Percentiles rank a stretch among this genome's conserved stretches.
These are phyloP conservation scores for Neurospora sp. DNA, from an alignment of 495 filamentous ascomycete species.

Conservation along the genomic window DNA sequence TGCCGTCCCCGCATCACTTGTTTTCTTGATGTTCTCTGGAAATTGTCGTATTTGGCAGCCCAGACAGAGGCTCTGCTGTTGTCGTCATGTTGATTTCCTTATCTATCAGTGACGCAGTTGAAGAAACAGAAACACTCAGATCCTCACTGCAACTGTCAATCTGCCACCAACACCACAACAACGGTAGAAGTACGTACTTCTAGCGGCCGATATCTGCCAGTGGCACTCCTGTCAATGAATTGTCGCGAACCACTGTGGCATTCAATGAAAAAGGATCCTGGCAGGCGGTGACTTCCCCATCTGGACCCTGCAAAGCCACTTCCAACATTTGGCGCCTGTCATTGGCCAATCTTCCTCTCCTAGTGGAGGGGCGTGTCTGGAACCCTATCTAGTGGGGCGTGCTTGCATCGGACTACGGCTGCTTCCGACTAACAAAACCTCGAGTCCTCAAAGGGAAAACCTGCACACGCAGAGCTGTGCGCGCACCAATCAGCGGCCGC, in stretches of 20 bases:
- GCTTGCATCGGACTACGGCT: slow-evolving; percentile 7
- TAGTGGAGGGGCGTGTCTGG: slow-evolving; percentile 4
- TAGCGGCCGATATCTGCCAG: slow-evolving; percentile 11
- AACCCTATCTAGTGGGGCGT: background rate
- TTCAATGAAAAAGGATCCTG: background rate
- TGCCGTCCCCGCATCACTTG: background rate
- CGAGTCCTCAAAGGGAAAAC: background rate
- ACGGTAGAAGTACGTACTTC: slow-evolving; percentile 5
- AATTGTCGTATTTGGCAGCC: background rate
- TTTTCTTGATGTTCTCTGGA: background rate
- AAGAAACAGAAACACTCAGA: background rate
- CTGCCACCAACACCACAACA: background rate
- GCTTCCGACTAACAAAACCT: slow-evolving; percentile 3
- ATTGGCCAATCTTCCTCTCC: slow-evolving; percentile 7
- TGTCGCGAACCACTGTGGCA: slow-evolving; percentile 1
- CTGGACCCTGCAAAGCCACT: background rate
- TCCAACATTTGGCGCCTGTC: no score
- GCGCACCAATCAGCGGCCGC: slow-evolving; percentile 3
- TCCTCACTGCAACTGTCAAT: background rate
- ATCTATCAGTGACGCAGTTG: background rate
- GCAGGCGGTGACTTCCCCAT: background rate
- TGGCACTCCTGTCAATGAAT: background rate
- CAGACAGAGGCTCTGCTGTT: background rate
- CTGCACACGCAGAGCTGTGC: no score
- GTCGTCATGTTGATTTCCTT: background rate